phyloP scores from a whole-genome alignment of 2,329 filamentous ascomycete species.

The Juglanconis oblonga region DNA sequence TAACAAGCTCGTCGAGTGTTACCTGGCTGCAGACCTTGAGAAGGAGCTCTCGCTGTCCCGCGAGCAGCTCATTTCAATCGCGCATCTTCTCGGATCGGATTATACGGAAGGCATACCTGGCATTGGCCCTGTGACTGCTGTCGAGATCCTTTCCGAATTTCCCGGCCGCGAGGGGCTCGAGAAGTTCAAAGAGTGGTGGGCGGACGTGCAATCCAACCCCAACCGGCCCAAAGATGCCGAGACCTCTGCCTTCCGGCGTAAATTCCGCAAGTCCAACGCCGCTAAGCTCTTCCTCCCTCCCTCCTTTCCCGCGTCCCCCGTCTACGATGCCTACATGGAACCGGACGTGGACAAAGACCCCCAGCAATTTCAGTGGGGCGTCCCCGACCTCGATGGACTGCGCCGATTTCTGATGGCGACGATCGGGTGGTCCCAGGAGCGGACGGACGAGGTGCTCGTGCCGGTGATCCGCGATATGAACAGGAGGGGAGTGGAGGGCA shows the following conservation, averaged over 20 bases:
- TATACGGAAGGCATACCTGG: conserved; percentile 91
- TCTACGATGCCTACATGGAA: conserved; percentile 78
- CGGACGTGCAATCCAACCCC: conserved; percentile 64
- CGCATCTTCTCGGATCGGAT: conserved; percentile 87
- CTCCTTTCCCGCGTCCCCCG: conserved; percentile 73
- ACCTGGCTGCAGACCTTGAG: conserved; percentile 78
- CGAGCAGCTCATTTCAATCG: conserved; percentile 83
- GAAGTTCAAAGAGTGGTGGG: conserved; percentile 88
- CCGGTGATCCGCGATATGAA: conserved; percentile 98
- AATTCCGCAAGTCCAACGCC: conserved; percentile 76
- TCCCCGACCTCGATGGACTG: conserved; percentile 85
- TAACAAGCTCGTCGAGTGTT: conserved; percentile 97
- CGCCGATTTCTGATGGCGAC: conserved; percentile 84
- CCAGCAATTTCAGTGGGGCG: conserved; percentile 88
- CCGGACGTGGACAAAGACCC: conserved; percentile 81
- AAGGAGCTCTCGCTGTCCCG: conserved; percentile 84
- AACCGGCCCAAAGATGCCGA: conserved; percentile 64
- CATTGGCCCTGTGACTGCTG: conserved; percentile 88
- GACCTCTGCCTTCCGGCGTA: conserved; percentile 68
- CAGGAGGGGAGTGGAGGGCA: conserved; percentile 79
- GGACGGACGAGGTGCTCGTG: conserved; percentile 92
- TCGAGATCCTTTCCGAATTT: conserved; percentile 94
- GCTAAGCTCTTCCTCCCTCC: conserved; percentile 84
- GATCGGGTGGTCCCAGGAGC: conserved; percentile 87
- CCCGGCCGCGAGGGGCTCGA: conserved; percentile 57